Evolutionary conservation across 1,139 yeast species (phyloP).

Genomic region (Yamadazyma trypodendri): DNA sequence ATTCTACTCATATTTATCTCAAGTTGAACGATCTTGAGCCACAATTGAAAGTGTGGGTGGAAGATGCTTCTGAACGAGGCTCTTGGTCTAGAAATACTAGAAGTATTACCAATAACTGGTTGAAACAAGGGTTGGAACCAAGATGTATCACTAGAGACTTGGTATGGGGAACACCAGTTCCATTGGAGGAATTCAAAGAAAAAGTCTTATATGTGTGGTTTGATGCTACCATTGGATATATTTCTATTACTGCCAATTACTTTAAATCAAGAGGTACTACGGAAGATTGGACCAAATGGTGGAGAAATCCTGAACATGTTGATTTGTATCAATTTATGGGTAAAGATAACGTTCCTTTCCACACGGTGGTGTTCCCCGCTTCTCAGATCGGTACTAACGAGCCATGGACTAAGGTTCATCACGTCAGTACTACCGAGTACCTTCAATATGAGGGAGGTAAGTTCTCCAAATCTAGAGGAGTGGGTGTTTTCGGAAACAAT

Average conservation of each 20-base stretch:
- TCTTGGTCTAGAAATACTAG: slow-evolving; percentile 90
- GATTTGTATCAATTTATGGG: slow-evolving; percentile 97
- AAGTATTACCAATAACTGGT: slow-evolving; percentile 88
- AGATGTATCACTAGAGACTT: slow-evolving; percentile 97
- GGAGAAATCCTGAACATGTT: slow-evolving; percentile 87
- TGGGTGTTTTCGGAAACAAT: slow-evolving; percentile 97
- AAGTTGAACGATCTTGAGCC: slow-evolving; percentile 81
- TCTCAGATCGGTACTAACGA: slow-evolving; percentile 86
- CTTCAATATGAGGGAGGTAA: slow-evolving; percentile 97
- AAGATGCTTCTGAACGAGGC: slow-evolving; percentile 65
- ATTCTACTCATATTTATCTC: slow-evolving; percentile 84
- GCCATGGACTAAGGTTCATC: slow-evolving; percentile 88
- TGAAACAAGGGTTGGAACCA: slow-evolving; percentile 88
- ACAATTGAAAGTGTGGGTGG: slow-evolving; percentile 70
- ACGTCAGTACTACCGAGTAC: slow-evolving; percentile 91
- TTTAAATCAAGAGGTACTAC: slow-evolving; percentile 49
- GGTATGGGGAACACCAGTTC: slow-evolving; percentile 98
- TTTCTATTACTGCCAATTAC: slow-evolving; percentile 93
- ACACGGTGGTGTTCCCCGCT: slow-evolving; percentile 95
- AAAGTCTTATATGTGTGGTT: slow-evolving; percentile 98
- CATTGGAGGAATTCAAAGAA: slow-evolving; percentile 71
- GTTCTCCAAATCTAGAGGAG: slow-evolving; percentile 92
- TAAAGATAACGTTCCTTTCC: slow-evolving; percentile 98
- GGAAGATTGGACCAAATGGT: slow-evolving; percentile 76
- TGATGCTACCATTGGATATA: slow-evolving; percentile 96